Percentiles rank a stretch among this genome's conserved stretches.
Conservation (phyloP, 139 green algal species). For the Tetraselmis striata region DNA sequence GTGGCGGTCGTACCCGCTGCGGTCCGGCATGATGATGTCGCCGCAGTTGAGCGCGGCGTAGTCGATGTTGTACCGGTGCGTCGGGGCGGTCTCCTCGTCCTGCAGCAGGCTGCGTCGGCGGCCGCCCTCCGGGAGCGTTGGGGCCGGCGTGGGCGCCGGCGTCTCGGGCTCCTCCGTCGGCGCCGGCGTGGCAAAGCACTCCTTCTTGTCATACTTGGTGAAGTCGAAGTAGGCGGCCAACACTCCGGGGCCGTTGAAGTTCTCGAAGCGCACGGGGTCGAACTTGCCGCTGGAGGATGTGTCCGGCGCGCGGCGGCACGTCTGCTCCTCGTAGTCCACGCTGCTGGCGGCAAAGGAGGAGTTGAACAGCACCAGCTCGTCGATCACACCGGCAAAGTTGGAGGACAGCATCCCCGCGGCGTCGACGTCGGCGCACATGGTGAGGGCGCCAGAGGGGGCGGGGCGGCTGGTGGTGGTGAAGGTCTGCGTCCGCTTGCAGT, state of each 20-base stretch:
- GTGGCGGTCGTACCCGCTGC: neutral
- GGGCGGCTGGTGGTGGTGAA: slow-evolving; percentile 16
- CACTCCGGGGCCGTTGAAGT: neutral
- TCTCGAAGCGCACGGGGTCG: neutral
- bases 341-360: neutral
- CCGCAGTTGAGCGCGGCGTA: neutral
- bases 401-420: neutral
- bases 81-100: neutral
- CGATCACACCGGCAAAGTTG: slow-evolving; percentile 6
- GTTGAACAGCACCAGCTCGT: slow-evolving; percentile 9
- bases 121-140: neutral
- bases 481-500: neutral
- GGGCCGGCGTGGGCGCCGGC: neutral
- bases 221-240: neutral
- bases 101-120: neutral
- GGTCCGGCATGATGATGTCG: neutral
- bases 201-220: slow-evolving; percentile 3
- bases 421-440: slow-evolving; percentile 1
- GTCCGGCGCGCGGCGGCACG: neutral
- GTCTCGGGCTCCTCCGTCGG: neutral
- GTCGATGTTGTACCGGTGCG: neutral
- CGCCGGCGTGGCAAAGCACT: neutral
- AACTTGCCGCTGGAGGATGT: neutral
- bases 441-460: neutral
- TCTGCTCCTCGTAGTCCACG: neutral